Conservation (phyloP, 306 rosid species). For the Inga laurina region DNA sequence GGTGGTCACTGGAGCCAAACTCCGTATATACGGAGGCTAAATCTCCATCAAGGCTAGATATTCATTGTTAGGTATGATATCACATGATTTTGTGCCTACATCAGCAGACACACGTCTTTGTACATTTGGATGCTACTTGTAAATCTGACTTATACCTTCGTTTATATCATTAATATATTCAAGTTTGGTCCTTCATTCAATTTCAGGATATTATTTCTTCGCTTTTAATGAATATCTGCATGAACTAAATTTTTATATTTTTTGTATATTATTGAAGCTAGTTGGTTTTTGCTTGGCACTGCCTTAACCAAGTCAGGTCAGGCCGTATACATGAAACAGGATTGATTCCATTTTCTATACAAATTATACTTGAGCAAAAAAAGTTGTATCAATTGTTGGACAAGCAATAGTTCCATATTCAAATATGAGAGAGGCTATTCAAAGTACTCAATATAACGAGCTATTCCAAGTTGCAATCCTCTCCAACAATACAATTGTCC, state of each 20-base stretch:
- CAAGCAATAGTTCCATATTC: neutral
- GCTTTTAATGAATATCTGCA: no score
- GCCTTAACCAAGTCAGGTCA: no score
- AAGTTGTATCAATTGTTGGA: neutral
- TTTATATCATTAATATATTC: neutral
- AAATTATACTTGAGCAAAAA: no score
- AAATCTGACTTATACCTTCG: neutral
- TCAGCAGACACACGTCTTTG: no score
- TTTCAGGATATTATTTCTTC: neutral
- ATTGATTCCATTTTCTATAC: neutral
- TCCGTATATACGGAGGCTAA: conserved; percentile 51
- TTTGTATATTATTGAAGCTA: neutral
- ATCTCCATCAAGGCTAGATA: conserved; percentile 58
- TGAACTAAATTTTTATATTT: neutral
- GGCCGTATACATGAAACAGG: neutral
- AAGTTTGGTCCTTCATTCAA: neutral
- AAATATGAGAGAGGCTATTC: neutral
- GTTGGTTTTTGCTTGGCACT: no score
- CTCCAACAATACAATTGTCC: no score
- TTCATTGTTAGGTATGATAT: conserved; percentile 48
- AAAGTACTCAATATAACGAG: neutral
- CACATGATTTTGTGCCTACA: no score
- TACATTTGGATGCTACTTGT: neutral
- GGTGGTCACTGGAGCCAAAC: conserved; percentile 79
- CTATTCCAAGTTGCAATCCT: neutral